A percentile compares a stretch with the other conserved stretches of the same genome.
phyloP scores from a whole-genome alignment of 331 rosid species.

The Malus hybrid region DNA sequence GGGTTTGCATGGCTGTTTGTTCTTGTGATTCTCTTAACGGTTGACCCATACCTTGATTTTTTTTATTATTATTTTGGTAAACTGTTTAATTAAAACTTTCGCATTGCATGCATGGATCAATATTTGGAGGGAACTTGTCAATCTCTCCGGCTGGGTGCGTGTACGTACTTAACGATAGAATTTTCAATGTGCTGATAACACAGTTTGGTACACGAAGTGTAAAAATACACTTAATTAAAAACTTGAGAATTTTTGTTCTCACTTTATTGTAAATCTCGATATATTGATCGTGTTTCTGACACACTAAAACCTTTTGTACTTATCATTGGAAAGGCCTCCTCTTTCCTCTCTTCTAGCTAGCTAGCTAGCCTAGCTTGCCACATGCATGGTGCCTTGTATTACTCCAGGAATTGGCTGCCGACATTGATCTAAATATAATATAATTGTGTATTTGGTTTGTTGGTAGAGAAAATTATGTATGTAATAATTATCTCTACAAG shows the following conservation, averaged over 20 bases:
- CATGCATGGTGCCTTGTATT: conserved; percentile 4
- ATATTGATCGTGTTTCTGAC: no score
- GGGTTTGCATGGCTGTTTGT: conserved; percentile 10
- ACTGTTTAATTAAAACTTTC: neutral
- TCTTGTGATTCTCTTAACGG: conserved; percentile 16
- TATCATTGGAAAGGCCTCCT: neutral
- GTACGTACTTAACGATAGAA: no score
- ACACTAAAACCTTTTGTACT: neutral
- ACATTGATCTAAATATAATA: neutral
- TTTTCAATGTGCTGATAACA: no score
- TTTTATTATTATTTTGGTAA: neutral
- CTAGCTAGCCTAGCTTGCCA: neutral
- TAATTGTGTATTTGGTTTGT: neutral
- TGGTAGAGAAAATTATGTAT: neutral
- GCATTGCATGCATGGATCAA: neutral
- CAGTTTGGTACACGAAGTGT: rapidly evolving
- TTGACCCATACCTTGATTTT: conserved; percentile 13
- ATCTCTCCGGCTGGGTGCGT: neutral
- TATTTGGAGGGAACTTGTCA: neutral
- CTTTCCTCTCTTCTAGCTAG: neutral
- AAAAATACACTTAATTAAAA: no score
- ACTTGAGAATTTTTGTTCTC: no score
- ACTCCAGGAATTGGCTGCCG: conserved; percentile 5
- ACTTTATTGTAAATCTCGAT: no score
- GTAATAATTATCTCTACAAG: neutral